Evolutionary conservation across 805 yeast species (phyloP).

Genomic region (Metschnikowia borealis): DNA sequence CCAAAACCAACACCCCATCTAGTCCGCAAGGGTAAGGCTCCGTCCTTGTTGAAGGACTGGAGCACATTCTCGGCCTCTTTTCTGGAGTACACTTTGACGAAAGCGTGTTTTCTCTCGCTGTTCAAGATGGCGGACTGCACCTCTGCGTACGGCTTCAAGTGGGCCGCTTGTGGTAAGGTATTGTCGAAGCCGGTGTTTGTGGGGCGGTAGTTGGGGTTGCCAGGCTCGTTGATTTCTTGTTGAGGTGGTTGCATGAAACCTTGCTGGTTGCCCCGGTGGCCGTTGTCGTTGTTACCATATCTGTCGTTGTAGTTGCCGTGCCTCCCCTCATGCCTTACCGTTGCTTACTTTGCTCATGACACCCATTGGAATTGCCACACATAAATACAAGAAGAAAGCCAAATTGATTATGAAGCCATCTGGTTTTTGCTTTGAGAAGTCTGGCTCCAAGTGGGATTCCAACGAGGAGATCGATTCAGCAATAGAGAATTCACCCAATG

Average conservation of each 20-base stretch:
- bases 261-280: conserved; percentile 4
- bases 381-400: conserved; percentile 78
- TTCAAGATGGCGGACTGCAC: conserved; percentile 89
- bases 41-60: conserved; percentile 65
- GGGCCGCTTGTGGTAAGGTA: conserved; percentile 61
- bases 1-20: conserved; percentile 99
- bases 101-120: conserved; percentile 90
- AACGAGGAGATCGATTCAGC: conserved; percentile 9
- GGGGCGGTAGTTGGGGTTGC: conserved; percentile 74
- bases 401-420: conserved; percentile 76
- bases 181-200: conserved; percentile 68
- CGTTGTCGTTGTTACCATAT: conserved; percentile 7
- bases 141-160: conserved; percentile 80
- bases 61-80: conserved; percentile 85
- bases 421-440: conserved; percentile 38
- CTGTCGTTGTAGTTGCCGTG: too few relatives aligned
- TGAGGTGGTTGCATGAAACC: conserved; percentile 16
- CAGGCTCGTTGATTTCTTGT: conserved; percentile 61
- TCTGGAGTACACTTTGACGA: conserved; percentile 89
- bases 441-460: conserved; percentile 12
- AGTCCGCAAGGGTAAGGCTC: conserved; percentile 65
- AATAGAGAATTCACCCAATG: conserved; percentile 13
- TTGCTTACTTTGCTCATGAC: conserved; percentile 72
- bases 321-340: conserved; percentile 56
- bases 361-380: conserved; percentile 91